phyloP scores from a whole-genome alignment of 2,329 filamentous ascomycete genomes.

The Fusarium verticillioides region DNA sequence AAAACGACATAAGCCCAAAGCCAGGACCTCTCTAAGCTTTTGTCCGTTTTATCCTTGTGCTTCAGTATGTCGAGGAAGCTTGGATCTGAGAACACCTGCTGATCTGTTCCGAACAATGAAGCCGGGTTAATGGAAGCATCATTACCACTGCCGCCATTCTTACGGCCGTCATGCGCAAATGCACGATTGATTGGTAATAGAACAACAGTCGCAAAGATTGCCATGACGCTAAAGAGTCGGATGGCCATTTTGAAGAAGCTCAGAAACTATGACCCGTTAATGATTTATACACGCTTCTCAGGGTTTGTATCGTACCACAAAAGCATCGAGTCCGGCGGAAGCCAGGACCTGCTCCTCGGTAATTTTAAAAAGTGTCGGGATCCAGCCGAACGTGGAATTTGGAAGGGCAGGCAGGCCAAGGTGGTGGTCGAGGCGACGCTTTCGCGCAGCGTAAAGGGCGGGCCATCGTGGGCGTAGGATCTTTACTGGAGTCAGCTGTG shows the following conservation, averaged over 20 bases:
- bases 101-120: constrained; percentile 15
- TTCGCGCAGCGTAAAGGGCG: constrained; percentile 87
- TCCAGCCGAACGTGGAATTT: constrained; percentile 91
- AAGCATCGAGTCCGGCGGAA: constrained; percentile 93
- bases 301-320: constrained; percentile 70
- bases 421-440: constrained; percentile 72
- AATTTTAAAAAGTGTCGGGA: constrained; percentile 83
- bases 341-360: constrained; percentile 90
- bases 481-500: constrained; percentile 54
- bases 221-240: constrained; percentile 80
- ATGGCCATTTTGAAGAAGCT: constrained; percentile 96
- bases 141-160: background rate
- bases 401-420: constrained; percentile 80
- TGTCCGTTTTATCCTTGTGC: constrained; percentile 50
- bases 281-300: background rate
- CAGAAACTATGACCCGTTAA: constrained; percentile 69
- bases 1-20: constrained; percentile 96
- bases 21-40: constrained; percentile 60
- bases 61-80: constrained; percentile 37
- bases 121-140: background rate
- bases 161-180: constrained; percentile 49
- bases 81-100: constrained; percentile 23
- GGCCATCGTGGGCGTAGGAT: constrained; percentile 92
- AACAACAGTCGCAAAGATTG: constrained; percentile 83
- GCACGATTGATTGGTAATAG: constrained; percentile 87